A percentile compares a stretch with the other conserved stretches of the same genome.
Conservation (phyloP, 768 basidiomycete genomes). For the Boletus subparvulus region DNA sequence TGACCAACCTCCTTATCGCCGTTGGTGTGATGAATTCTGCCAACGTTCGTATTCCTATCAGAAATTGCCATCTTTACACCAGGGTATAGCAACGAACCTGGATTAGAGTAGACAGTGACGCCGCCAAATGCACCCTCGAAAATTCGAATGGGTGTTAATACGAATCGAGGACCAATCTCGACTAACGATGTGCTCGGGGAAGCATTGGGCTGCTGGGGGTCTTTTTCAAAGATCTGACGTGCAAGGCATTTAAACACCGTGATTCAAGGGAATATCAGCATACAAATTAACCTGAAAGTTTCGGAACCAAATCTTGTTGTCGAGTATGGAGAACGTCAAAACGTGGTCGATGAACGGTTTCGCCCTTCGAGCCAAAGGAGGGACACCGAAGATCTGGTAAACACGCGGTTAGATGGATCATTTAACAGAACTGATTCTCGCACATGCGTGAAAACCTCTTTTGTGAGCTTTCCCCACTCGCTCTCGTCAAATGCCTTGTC, state of each 20-base stretch:
- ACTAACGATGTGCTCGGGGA: constrained; percentile 85
- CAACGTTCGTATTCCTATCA: neutral
- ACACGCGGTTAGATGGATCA: constrained; percentile 1
- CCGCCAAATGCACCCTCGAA: constrained; percentile 98
- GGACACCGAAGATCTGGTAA: constrained; percentile 89
- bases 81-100: constrained; percentile 52
- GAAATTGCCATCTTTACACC: neutral
- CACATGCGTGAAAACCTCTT: constrained; percentile 93
- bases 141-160: constrained; percentile 94
- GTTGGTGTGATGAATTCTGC: constrained; percentile 92
- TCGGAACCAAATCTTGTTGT: constrained; percentile 98
- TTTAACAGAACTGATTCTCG: constrained; percentile 28
- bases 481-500: constrained; percentile 87
- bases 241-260: neutral
- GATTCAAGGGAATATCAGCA: neutral
- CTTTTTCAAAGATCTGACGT: constrained; percentile 88
- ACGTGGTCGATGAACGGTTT: constrained; percentile 99
- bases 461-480: constrained; percentile 82
- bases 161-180: constrained; percentile 97
- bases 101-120: constrained; percentile 93
- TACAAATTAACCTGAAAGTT: constrained; percentile 82
- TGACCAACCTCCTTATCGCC: constrained; percentile 66
- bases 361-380: constrained; percentile 81
- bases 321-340: constrained; percentile 92
- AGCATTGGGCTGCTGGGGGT: constrained; percentile 83